Conservation (phyloP, 2,329 filamentous ascomycete genomes). For the Fusarium sp. region DNA sequence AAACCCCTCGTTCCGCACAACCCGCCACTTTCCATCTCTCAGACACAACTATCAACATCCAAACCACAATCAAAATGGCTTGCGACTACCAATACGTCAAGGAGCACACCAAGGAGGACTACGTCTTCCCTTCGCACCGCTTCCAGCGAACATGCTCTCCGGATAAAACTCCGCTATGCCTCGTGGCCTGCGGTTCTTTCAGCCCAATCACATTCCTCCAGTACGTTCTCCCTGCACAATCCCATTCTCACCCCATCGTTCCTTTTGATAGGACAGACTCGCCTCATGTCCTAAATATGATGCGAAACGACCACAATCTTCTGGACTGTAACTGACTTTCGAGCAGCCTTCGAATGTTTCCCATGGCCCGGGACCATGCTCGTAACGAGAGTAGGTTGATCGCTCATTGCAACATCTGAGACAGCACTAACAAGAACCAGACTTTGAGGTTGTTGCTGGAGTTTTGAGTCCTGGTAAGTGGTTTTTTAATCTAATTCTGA, state of each 20-base stretch:
- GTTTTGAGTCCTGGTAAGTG: slow-evolving; percentile 57
- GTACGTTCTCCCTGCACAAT: slow-evolving; percentile 11
- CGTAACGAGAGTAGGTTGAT: slow-evolving; percentile 56
- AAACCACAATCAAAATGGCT: slow-evolving; percentile 37
- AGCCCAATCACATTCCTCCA: slow-evolving; percentile 32
- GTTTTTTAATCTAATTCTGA: background rate
- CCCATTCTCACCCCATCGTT: no score
- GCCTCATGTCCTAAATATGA: background rate
- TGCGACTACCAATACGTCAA: slow-evolving; percentile 52
- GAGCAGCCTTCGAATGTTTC: slow-evolving; percentile 68
- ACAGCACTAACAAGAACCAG: slow-evolving; percentile 30
- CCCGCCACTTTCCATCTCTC: slow-evolving; percentile 17
- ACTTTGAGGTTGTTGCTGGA: slow-evolving; percentile 86
- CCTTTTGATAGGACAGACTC: background rate
- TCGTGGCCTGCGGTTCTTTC: slow-evolving; percentile 76
- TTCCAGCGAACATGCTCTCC: slow-evolving; percentile 67
- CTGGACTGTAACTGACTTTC: slow-evolving; percentile 5
- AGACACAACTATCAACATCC: slow-evolving; percentile 9
- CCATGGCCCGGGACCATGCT: slow-evolving; percentile 85
- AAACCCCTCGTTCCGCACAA: slow-evolving; percentile 34
- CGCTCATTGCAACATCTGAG: slow-evolving; percentile 1
- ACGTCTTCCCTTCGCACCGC: slow-evolving; percentile 71
- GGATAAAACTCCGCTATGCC: slow-evolving; percentile 71
- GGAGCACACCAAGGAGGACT: slow-evolving; percentile 55
- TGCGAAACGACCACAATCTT: background rate